Base-by-base conservation (phyloP, 805 yeast species). In the Alloascoidea hylecoeti region DNA sequence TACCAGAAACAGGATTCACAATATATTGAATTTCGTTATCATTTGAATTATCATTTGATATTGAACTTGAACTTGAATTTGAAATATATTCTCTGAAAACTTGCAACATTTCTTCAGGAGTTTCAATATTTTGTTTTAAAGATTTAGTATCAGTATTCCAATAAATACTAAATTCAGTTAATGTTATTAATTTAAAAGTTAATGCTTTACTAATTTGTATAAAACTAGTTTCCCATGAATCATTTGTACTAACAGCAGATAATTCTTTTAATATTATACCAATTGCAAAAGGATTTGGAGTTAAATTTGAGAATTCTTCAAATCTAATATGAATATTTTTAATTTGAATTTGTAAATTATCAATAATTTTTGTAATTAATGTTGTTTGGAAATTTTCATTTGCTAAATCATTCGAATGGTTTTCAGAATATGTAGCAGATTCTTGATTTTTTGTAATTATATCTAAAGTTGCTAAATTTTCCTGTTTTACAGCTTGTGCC, bases 251-350 rank as follows among this genome's bases (percentile, higher is more conserved):
- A 0, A 86, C 81, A 0, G 96, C 97, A 0, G 96, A 84, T 34
- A 92, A 63, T 57, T 92, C 97, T 33, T 73, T 70, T 36, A 92
- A 65, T 0, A 92, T 79, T 14, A 85, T 48, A 3, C 99, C 99
- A 30, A 86, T 58, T 0, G 96, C 67, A 46, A 82, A 83, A 2
- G 96, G 94, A 40, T 57, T 63, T 41, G 76, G 79, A 0, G 94
- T 77, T 45, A 84, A 77, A n/a, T n/a, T n/a, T n/a, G n/a, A n/a
- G 41, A 65, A 68, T 57, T 92, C 98, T 50, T 92, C 98, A 51
- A 86, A 92, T 41, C 98, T 68, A 15, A 92, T 56, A 55, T 92
- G 99, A 45, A 92, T 92, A 51, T 84, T 85, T 49, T 78, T 83
- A 45, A 92, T 83, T 2, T 95, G 81, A 9, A 92, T 70, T 55